Evolutionary conservation across 768 basidiomycete species (phyloP), one percentile per base, ranked within the genome.

Genomic region (Tulasnella sp.): DNA sequence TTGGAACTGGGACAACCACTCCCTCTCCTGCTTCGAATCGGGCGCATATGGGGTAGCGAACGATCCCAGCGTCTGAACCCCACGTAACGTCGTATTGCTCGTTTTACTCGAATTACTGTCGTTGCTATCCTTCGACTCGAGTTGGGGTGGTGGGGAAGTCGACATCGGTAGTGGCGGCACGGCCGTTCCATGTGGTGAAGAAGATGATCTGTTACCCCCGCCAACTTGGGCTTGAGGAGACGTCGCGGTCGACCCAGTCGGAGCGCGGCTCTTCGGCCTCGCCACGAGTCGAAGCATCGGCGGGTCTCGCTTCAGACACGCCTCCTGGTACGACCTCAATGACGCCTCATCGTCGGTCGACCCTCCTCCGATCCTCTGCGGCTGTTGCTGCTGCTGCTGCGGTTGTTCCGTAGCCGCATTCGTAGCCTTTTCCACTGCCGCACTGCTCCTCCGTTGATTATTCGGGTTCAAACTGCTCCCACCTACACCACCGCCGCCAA

Each of bases 261-360:
- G 34, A 5, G 34, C 34, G 15, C 15, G 34, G 15, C 34, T 38
- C 23, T 53, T 53, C 52, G 58, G 38, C 24, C 60, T 30, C 24
- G 59, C 2, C 17, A 32, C 19, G 9, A 61, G 26, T 15, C 50
- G 51, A 10, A 61, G 52, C 52, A 45, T 45, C n/a, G 52, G 60
- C n/a, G 60, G 34, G 27, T 61, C 60, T 15, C 60, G 29, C 60
- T 21, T 51, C 60, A 61, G 41, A 45, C 60, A 61, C 34, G 60
- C 60, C 50, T 61, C 60, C 19, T 61, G 60, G 19, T 61, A 61
- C 53, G 48, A 52, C 26, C 53, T 30, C 38, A 61, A 30, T 26
- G 60, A 43, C 30, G 32, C 58, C 4, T 50, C 58, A 23, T 44
- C 34, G 10, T 58, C 38, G 8, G 21, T 49, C 21, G 26, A 49